Evolutionary conservation across 495 filamentous ascomycete species (phyloP).

Genomic region (Hamigera avellanea): DNA sequence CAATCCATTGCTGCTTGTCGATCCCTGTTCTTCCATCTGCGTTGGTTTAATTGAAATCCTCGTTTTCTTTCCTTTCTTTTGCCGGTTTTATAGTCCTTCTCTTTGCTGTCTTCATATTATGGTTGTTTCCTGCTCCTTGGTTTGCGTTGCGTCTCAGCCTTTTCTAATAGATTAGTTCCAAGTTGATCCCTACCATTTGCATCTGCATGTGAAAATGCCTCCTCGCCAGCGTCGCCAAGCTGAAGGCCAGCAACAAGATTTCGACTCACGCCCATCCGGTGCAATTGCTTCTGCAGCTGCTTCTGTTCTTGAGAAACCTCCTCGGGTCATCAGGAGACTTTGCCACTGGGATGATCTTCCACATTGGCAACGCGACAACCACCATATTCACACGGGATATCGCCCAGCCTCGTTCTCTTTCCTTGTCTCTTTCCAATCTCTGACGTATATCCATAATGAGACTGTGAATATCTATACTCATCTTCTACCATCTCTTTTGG

Average conservation of each 20-base stretch:
- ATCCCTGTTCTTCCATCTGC: no score
- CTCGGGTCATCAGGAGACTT: conserved; percentile 22
- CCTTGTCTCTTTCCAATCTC: conserved; percentile 46
- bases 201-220: conserved; percentile 19
- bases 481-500: conserved; percentile 42
- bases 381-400: conserved; percentile 62
- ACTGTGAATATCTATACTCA: conserved; percentile 93
- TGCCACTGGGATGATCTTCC: conserved; percentile 55
- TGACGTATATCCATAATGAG: conserved; percentile 81
- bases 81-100: no score
- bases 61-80: no score
- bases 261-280: conserved; percentile 5
- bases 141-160: no score
- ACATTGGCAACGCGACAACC: conserved; percentile 66
- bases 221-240: conserved; percentile 26
- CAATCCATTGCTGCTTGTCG: background rate
- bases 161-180: no score
- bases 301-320: conserved; percentile 17
- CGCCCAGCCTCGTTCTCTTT: conserved; percentile 59
- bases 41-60: no score
- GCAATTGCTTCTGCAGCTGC: conserved; percentile 6
- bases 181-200: no score
- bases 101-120: no score
- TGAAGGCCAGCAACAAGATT: conserved; percentile 12
- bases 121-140: no score